Evolutionary conservation across 2,329 filamentous ascomycete genomes (phyloP).

Genomic region (Epichloe typhina): DNA sequence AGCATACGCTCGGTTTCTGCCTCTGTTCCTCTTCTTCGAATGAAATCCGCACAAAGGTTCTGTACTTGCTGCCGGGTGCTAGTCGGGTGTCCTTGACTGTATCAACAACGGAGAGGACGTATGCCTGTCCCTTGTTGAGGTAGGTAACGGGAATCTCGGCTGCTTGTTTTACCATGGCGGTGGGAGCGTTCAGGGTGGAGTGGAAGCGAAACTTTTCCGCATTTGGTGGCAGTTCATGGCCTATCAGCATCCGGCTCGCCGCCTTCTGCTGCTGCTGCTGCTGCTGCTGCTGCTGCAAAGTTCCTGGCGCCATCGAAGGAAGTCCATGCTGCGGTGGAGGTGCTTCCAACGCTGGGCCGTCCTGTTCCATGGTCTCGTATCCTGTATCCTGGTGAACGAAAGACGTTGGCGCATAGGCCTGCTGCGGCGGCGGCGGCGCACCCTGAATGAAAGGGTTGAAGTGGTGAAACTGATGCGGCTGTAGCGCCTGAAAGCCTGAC

Average conservation of each 20-base stretch:
- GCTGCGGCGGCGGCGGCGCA: conserved; percentile 33
- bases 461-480: conserved; percentile 48
- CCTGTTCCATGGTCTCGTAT: conserved; percentile 69
- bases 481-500: conserved; percentile 49
- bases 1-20: conserved; percentile 67
- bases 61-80: conserved; percentile 54
- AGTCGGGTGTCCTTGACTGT: conserved; percentile 50
- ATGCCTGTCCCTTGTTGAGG: conserved; percentile 93
- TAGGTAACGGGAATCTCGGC: conserved; percentile 97
- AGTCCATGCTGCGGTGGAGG: conserved; percentile 38
- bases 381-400: conserved; percentile 72
- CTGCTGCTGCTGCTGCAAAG: conserved; percentile 23
- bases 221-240: conserved; percentile 34
- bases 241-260: conserved; percentile 31
- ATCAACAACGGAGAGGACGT: conserved; percentile 74
- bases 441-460: conserved; percentile 60
- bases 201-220: conserved; percentile 77
- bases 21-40: conserved; percentile 95
- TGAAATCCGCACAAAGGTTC: conserved; percentile 87
- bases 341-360: conserved; percentile 53
- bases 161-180: conserved; percentile 82
- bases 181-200: conserved; percentile 81
- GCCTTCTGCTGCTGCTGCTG: conserved; percentile 23
- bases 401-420: conserved; percentile 59
- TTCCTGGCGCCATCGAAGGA: conserved; percentile 34